Evolutionary conservation across 768 basidiomycete species (phyloP), one percentile per base, ranked within the genome.

Genomic region (Leccinellum rugosiceps): DNA sequence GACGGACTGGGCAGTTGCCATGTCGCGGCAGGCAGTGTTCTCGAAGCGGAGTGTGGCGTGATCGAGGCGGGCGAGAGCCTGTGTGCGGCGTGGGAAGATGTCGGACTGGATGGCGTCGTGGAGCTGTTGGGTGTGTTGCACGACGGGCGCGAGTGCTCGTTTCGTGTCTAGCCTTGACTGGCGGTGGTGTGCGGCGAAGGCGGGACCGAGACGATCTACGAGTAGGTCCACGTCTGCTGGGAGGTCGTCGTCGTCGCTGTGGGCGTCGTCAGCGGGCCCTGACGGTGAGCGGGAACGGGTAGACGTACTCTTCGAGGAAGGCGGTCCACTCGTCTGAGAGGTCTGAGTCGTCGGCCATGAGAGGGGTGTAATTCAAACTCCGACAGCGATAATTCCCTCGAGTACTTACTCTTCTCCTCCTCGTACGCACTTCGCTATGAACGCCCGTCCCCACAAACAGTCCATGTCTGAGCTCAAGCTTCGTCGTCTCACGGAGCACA

Each of bases 391-490:
- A 41, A 41, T 41, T 41, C 41, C 41, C 41, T 17, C 3, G 34
- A 14, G 48, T 53, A 32, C 62, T 57, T 58, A 50, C 64, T 56
- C 45, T 55, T 19, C 23, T 32, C 52, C 48, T 41, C 13, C 51
- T 57, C 21, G 26, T 64, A 45, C 55, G 58, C 58, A 44, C 8
- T 41, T 49, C 65, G 66, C 63, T 35, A 90, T 90, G 88, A 88
- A 85, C 72, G 77, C 83, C 56, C 84, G 88, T 65, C 86, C 87
- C 25, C 88, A 88, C 72, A 90, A 90, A 82, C 94, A 94, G 82
- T 92, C 92, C 67, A 96, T 98, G 93, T 92, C 91, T 50, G 95
- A 97, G 82, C 89, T 97, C 70, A 97, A 96, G 83, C 86, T 97
- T 61, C 85, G 94, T 35, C 81, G 95, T 41, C 78, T 98, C 69